Evolutionary conservation across 177 flowering plant species (phyloP), one percentile per base, ranked within the genome.

Genomic region (Tripterygium wilfordii): DNA sequence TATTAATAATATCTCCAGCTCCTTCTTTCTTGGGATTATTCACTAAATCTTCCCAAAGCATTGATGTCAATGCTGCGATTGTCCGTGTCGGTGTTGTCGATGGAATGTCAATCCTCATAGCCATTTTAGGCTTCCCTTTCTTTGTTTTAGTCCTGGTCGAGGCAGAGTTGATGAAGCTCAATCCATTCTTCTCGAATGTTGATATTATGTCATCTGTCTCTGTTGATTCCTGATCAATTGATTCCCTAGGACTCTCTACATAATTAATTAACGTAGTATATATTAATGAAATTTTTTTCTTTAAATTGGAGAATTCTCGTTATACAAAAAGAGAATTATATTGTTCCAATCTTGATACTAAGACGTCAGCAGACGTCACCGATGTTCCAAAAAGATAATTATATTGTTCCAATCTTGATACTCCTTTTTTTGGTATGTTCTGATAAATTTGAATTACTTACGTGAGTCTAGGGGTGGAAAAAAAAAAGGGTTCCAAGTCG

Each of bases 1-100:
- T 46, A 48, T 58, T 81, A 33, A 90, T 48, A 38, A 48, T 62
- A 4, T 88, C 92, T 8, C 69, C 78, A 0, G 62, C 27, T 1
- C 60, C 63, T 14, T 78, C 95, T 36, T 75, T 85, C 55, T 75
- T 80, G 0, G 95, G 87, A 52, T 74, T 77, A 53, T 70, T 84
- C 0, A 80, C 75, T 4, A 89, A 23, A 54, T 94, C 99, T 33
- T 94, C 97, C 92, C 97, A 84, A 2, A 90, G 63, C 76, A 70
- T 69, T 0, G 83, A 64, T 3, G 88, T 81, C 5, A 79, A 58
- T 2, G 88, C 78, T 0, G 85, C n/a, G 16, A 90, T 78, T 1
- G 92, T 64, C 1, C 87, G 60, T 0, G 79, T 53, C 7, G 94
- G 82, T 1, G 73, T 74, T 2, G 82, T 74, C 3, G 72, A 72